Evolutionary conservation across 2,329 filamentous ascomycete genomes (phyloP).

Genomic region (Leptoxyphium fumago): DNA sequence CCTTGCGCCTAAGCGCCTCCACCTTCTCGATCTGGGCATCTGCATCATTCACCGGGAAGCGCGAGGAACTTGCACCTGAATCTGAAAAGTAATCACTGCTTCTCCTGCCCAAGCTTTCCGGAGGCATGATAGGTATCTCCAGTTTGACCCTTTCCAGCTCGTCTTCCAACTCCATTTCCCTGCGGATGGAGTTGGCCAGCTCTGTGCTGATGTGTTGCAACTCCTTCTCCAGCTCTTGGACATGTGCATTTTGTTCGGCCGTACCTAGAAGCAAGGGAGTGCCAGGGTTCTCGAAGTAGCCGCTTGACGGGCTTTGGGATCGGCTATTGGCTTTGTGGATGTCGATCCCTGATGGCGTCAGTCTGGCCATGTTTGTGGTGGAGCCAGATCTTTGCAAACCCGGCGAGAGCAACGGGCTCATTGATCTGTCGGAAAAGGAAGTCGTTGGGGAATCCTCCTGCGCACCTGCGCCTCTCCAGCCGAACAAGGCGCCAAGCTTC

Average conservation of each 20-base stretch:
- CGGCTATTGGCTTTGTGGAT: conserved; percentile 36
- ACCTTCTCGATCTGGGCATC: conserved; percentile 52
- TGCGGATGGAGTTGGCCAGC: conserved; percentile 78
- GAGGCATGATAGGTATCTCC: conserved; percentile 45
- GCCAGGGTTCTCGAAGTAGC: conserved; percentile 32
- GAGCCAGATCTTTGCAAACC: conserved; percentile 12
- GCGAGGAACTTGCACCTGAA: conserved; percentile 74
- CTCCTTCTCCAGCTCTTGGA: conserved; percentile 88
- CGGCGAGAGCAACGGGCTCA: conserved; percentile 45
- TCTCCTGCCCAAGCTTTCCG: conserved; percentile 44
- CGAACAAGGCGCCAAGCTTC: conserved; percentile 50
- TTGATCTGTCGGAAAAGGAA: conserved; percentile 45
- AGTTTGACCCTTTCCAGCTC: conserved; percentile 74
- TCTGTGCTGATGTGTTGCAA: conserved; percentile 85
- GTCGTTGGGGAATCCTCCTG: conserved; percentile 41
- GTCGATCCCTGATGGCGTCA: conserved; percentile 35
- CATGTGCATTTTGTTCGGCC: conserved; percentile 38
- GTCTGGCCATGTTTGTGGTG: conserved; percentile 19
- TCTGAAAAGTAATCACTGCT: conserved; percentile 98
- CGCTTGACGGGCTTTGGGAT: conserved; percentile 11
- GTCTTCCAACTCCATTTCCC: conserved; percentile 94
- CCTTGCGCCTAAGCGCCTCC: conserved; percentile 65
- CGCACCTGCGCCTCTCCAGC: conserved; percentile 45
- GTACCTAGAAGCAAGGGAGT: conserved; percentile 27
- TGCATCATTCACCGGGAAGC: conserved; percentile 51